Evolutionary conservation across 1,284 basidiomycete species (phyloP), one percentile per base, ranked within the genome.

Genomic region (Fistulinella cinereoalba): DNA sequence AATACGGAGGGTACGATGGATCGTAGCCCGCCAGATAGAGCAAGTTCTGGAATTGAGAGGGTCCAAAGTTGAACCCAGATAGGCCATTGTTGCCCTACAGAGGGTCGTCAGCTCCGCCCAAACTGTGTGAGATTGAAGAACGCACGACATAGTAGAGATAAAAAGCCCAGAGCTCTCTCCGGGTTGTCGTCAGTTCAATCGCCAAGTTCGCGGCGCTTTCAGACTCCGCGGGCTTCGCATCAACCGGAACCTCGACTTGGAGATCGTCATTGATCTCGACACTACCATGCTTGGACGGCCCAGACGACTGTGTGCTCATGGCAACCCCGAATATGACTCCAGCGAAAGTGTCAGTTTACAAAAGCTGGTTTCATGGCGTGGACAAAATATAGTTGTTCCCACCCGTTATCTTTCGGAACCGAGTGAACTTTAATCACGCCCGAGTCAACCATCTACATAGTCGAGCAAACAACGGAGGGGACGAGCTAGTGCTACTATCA

Each of bases 1-100:
- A 65, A 51, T 80, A 85, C 1, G 79, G 75, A 6, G 78, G 72
- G 31, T 77, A 64, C 24, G 71, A 72, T 3, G 83, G 81, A 56
- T 87, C 83, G 51, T 83, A 85, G 3, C 84, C 85, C 11, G 84
- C 83, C 6, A 85, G 70, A 58, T 76, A 87, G 31, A 88, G 72
- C 40, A 88, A 65, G 61, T 88, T 88, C 63, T 88, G 85, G 61
- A 86, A 86, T 56, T 87, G 83, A 10, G 81, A 83, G 2, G 83
- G 85, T 6, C 83, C 85, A 66, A 83, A 86, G 57, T 87, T 87
- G 73, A 88, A 88, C 6, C 81, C 83, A 3, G 81, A 76, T 19
- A 86, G 68, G 2, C 86, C 86, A 39, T 79, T 85, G 55, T 88
- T 88, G 31, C 85, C 86, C 69, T 76, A 18, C 11, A 23, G 13